Conservation (phyloP, 352 stramenopile genomes). For the Phytophthora colocasiae region DNA sequence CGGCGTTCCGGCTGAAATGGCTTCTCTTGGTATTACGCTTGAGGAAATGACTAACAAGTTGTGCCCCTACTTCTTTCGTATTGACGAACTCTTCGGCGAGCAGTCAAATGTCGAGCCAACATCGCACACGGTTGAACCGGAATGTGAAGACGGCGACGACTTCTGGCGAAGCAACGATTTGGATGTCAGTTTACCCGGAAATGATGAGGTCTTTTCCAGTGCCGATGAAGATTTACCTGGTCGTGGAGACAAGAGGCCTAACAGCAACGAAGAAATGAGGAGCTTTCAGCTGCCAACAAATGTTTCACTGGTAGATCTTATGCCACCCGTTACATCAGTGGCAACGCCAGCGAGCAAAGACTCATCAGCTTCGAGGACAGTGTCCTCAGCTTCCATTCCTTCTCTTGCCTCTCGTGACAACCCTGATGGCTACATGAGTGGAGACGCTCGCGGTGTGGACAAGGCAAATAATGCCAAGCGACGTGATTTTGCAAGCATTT, state of each 20-base stretch:
- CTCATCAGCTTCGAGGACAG: no score
- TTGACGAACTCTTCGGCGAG: not conserved
- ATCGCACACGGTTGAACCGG: not conserved
- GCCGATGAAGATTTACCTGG: no score
- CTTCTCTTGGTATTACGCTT: not conserved
- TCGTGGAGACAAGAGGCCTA: no score
- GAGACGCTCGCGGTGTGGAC: not conserved
- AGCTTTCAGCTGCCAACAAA: no score
- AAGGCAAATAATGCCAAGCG: constrained; percentile 9
- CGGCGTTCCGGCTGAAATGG: not conserved
- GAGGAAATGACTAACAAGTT: not conserved
- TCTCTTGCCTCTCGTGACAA: not conserved
- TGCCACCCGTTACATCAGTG: no score
- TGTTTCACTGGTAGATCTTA: no score
- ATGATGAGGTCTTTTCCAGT: no score
- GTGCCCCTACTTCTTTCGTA: not conserved
- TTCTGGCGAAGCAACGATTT: not conserved
- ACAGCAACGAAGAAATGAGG: no score
- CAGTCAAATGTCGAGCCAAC: not conserved
- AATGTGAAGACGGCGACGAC: not conserved
- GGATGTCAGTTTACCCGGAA: no score
- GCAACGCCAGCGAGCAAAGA: no score
- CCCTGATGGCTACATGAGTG: not conserved
- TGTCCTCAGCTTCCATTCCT: no score
- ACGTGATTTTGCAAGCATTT: constrained; percentile 9